Evolutionary conservation across 2,329 filamentous ascomycete species (phyloP), one percentile per base, ranked within the genome.

Genomic region (Arthrinium puccinioides): DNA sequence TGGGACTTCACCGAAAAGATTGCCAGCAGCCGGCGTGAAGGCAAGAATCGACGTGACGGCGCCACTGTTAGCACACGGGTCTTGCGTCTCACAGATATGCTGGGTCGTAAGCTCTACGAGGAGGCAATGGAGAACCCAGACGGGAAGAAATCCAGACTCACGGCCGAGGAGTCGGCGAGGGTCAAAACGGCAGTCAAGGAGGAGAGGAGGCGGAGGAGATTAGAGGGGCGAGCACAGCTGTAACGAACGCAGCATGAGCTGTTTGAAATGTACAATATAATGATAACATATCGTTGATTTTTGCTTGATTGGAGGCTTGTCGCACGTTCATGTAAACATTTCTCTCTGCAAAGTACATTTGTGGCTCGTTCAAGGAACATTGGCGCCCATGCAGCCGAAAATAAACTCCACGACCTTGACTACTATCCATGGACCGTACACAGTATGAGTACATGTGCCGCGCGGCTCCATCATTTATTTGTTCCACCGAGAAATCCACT

Each of bases 1-100:
- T 98, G 92, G 92, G 79, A 87, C 39, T 94, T 97, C 52, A 90
- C 84, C 5, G 88, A 95, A 58, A 76, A 82, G 54, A 95, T 98
- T 45, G 87, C 87, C 7, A 73, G 78, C 34, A 85, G 79, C 30
- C 72, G 92, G 21, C 73, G 90, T 29, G 92, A 97, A 64, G 92
- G 92, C 8, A 98, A 97, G 76, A 96, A 97, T 57, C 70, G 92
- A 16, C 74, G 90, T n/a, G 92, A 98, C 57, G 89, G 89, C 10
- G 85, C 83, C 2, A 95, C 88, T 0, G 89, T 97, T 4, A 84
- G 82, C 49, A 84, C 76, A 10, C 73, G 92, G 15, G 90, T 98
- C 9, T 61, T 97, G 25, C 67, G 70, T 6, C 69, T 97, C 48
- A 82, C 84, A 8, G 88, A 94, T 53, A 60, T 72, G 32, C 70